Evolutionary conservation across 1,284 basidiomycete species (phyloP).

Genomic region (Exsudoporus floridanus): DNA sequence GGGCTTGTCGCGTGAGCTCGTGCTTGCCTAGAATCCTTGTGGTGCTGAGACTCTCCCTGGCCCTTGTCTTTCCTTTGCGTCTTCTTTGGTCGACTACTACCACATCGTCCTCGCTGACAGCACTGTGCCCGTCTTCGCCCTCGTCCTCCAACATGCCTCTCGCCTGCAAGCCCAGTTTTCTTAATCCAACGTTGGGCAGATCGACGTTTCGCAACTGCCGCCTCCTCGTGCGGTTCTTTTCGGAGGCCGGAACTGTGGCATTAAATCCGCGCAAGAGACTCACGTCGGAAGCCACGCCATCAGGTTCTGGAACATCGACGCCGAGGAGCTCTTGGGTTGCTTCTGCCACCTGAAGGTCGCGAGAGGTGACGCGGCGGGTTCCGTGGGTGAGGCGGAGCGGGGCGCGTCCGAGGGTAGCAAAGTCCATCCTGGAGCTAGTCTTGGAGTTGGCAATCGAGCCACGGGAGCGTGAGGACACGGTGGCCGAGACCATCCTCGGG

Average conservation of each 20-base stretch:
- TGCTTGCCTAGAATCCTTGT: slow-evolving; percentile 75
- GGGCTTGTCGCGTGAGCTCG: slow-evolving; percentile 77
- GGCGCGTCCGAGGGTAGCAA: slow-evolving; percentile 69
- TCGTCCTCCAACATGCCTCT: slow-evolving; percentile 70
- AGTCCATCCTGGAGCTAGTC: slow-evolving; percentile 53
- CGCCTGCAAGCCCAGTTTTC: slow-evolving; percentile 73
- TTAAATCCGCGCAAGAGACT: slow-evolving; percentile 85
- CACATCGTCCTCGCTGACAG: slow-evolving; percentile 64
- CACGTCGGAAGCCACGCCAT: slow-evolving; percentile 62
- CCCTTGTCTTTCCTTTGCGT: slow-evolving; percentile 55
- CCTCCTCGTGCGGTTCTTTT: slow-evolving; percentile 71
- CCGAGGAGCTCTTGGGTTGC: slow-evolving; percentile 76
- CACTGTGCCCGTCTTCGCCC: slow-evolving; percentile 57
- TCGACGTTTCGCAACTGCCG: slow-evolving; percentile 81
- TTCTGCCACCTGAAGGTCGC: slow-evolving; percentile 82
- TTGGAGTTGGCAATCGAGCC: slow-evolving; percentile 39
- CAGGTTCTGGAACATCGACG: slow-evolving; percentile 67
- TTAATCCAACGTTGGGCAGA: slow-evolving; percentile 72
- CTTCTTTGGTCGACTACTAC: slow-evolving; percentile 53
- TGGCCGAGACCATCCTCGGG: slow-evolving; percentile 70
- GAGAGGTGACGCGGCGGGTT: slow-evolving; percentile 69
- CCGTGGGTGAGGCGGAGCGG: slow-evolving; percentile 67
- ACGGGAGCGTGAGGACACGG: slow-evolving; percentile 54
- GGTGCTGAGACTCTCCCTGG: slow-evolving; percentile 67
- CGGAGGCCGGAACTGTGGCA: slow-evolving; percentile 87